Evolutionary conservation across 495 filamentous ascomycete species (phyloP), one percentile per base, ranked within the genome.

Genomic region (Penicillium coprophilum): DNA sequence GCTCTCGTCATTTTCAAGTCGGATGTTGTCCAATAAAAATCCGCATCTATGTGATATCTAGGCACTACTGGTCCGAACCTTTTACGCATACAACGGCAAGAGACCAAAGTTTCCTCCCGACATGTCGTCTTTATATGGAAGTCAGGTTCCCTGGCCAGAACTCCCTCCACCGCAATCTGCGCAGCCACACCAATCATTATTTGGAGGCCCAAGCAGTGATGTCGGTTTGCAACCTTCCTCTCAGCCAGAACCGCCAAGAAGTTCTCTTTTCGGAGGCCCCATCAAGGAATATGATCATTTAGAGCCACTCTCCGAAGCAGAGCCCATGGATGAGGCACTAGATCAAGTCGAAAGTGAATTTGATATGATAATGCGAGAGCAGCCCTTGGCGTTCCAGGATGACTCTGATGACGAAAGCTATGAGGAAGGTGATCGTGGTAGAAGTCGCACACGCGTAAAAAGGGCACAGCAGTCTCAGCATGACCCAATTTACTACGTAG

Each of bases 201-300:
- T 75, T 53, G 72, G 72, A 23, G 72, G 72, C 9, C 65, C 67
- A 19, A 74, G 67, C 66, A 73, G 68, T 51, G 70, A 71, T 70
- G 66, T 53, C 36, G 58, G 65, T 24, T 54, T 56, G 34, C 60
- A 58, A 12, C 57, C 64, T n/a, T 66, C 66, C 46, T 60, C 63
- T 20, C 58, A 57, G 44, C 50, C 53, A 45, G 58, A 45, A 53
- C 57, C 50, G 36, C 24, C 62, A 9, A 65, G 60, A 50, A 61
- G 57, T 23, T 71, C 72, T 19, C 47, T 77, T 45, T 75, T 75
- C 39, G 72, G 70, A 36, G 71, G 71, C 3, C 57, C 59, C 15
- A 64, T 59, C 58, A 56, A 58, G 12, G 66, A 69, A 45, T 57
- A 68, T 67, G 60, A 45, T 34, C 21, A 59, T 12, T n/a, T 55